Conservation (phyloP, 2,329 filamentous ascomycete genomes). For the Zopfia rhizophila region DNA sequence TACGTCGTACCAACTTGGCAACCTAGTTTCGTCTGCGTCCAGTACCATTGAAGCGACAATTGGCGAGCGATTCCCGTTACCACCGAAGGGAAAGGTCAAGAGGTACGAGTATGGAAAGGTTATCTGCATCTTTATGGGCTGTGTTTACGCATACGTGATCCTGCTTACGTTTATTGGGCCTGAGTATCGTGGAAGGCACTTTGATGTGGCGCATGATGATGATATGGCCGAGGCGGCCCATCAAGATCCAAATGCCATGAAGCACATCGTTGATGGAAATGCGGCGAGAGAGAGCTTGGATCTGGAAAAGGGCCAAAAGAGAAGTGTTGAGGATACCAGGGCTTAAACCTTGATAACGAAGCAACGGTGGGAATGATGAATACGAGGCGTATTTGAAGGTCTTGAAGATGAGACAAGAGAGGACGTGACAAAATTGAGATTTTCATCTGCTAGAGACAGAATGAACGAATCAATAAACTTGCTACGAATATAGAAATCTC, state of each 20-base stretch:
- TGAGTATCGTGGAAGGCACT: conserved; percentile 54
- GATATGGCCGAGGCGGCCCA: conserved; percentile 44
- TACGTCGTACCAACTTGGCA: conserved; percentile 80
- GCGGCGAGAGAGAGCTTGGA: conserved; percentile 17
- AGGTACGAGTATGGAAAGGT: conserved; percentile 76
- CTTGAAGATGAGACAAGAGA: neutral
- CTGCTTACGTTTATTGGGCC: conserved; percentile 71
- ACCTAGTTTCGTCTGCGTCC: conserved; percentile 74
- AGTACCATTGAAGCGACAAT: conserved; percentile 81
- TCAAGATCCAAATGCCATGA: conserved; percentile 14
- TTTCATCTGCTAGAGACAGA: neutral
- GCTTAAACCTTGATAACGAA: too few relatives aligned
- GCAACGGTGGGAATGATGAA: conserved; percentile 1
- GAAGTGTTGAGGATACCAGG: conserved; percentile 14
- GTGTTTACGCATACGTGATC: conserved; percentile 74
- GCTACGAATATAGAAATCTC: neutral
- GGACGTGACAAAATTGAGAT: neutral
- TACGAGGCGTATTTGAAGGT: neutral
- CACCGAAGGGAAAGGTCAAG: conserved; percentile 55
- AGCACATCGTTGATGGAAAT: conserved; percentile 11
- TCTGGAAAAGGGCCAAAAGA: conserved; percentile 17
- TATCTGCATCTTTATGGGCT: conserved; percentile 91
- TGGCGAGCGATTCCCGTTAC: conserved; percentile 78
- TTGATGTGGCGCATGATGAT: conserved; percentile 45
- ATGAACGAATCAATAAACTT: neutral